Base-by-base conservation (phyloP, 352 stramenopile species). In the Globisporangium cederbergense region DNA sequence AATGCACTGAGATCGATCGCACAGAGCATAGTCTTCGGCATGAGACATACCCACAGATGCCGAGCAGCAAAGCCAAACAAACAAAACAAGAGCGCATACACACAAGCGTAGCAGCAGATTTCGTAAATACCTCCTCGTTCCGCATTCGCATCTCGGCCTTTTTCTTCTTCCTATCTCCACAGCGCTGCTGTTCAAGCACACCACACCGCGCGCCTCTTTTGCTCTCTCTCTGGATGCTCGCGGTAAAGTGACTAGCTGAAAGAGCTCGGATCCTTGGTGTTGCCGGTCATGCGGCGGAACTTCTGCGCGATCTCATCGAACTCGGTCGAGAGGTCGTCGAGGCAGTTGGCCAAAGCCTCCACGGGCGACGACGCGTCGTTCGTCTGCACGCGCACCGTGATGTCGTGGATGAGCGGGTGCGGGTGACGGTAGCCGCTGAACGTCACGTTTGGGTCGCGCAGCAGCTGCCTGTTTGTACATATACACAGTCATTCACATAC, bases 391-490 rank as follows among this genome's bases (percentile, higher is more conserved):
- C 97, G 97, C 59, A 99, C 81, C 56, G 90, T 87, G 64, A 99
- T 97, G 68, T 97, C 95, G 74, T 99, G 90, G 64, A 98, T 90
- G 10, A 99, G 80, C 59, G 97, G 97, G 75, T 99, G 97, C 30
- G 97, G 96, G 76, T 98, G 91, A 65, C 95, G 89, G 77, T 99
- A 99, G 53, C 96, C 97, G 49, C 90, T 95, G 77, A 97, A 98
- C 51, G 83, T 95, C 66, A 97, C 87, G 73, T 93, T 91, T 64
- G 79, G 75, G 73, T 95, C 84, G 51, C 87, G 84, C 64, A 93
- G 76, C 25, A 97, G 78, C 73, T 99, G 87, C 83, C 83, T 93
- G 52, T 6, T 47, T 9, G 43, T 50, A 30, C 2, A 47, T 38
- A 25, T 10, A 57, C 28, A 16, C 22, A 46, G 25, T 2, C 25